Base-by-base conservation (phyloP, 176 grass and related monocot species). In the Rhynchospora breviuscula region DNA sequence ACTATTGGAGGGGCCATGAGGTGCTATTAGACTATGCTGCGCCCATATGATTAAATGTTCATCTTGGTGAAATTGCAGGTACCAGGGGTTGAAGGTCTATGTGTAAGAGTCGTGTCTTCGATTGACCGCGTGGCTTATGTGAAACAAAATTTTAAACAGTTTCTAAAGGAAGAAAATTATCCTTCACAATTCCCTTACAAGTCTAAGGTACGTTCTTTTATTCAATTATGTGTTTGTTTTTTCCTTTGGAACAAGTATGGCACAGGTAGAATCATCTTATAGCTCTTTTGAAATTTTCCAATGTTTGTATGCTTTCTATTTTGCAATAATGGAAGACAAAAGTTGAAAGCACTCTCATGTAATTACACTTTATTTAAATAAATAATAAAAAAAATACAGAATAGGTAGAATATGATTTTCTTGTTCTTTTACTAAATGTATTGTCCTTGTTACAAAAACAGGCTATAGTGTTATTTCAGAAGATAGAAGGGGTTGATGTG, bases 381-480 rank as follows among this genome's bases (percentile, higher is more conserved):
- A 40, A 40, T 40, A 4, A 40, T 40, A 5, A 40, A 40, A 40
- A 53, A 76, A 73, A 59, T 15, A 23, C 4, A 76, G 22, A 29
- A 25, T 66, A 66, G 63, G 29, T 66, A 66, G 25, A 26, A 53
- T 76, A 29, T 54, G 25, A 63, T 21, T 56, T 81, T n/a, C 56
- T 22, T 40, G 52, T 43, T 83, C 14, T 21, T 54, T 26, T 78
- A 12, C 82, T 91, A 57, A 81, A 12, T 87, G 6, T 88, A 84
- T 81, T 86, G 63, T 87, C 54, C 48, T 77, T 23, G 31, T 62
- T 77, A 31, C 19, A 53, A 77, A 54, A 56, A 52, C 85, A 98
- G 95, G 92, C 93, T 57, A 89, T 98, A 88, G 67, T 98, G 68
- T 90, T 98, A 81, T 98, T 95, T 86, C 95, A 98, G 80, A 95